Conservation (phyloP, 1,284 basidiomycete genomes). For the Dichomitus squalens region DNA sequence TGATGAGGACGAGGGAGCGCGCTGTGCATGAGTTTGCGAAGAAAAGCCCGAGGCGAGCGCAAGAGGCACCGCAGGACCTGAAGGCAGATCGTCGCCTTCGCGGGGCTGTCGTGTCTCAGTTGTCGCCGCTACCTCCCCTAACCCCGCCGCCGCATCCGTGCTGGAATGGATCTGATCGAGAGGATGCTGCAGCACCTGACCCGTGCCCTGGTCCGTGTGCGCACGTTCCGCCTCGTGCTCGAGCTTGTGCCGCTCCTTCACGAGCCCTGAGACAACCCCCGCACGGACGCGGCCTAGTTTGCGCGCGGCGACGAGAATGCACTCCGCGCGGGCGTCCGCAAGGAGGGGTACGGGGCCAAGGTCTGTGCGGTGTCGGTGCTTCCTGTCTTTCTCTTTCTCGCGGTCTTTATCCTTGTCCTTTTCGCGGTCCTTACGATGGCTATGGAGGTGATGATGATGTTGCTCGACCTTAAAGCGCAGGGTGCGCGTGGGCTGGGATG, state of each 20-base stretch:
- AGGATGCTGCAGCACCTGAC: no score
- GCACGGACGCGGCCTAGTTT: constrained; percentile 57
- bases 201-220: no score
- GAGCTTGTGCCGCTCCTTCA: constrained; percentile 16
- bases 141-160: no score
- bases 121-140: no score
- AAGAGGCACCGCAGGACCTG: constrained; percentile 16
- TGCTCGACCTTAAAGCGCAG: constrained; percentile 1
- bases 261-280: constrained; percentile 43
- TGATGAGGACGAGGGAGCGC: background rate
- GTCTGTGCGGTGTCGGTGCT: constrained; percentile 3
- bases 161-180: no score
- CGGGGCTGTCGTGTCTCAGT: background rate
- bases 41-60: constrained; percentile 1
- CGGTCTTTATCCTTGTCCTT: constrained; percentile 13
- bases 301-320: constrained; percentile 59
- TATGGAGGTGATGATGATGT: background rate
- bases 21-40: background rate
- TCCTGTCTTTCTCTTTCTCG: constrained; percentile 8
- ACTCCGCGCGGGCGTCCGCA: constrained; percentile 62
- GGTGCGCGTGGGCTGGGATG: background rate
- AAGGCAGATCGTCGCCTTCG: constrained; percentile 6
- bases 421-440: constrained; percentile 12
- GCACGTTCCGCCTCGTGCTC: constrained; percentile 26
- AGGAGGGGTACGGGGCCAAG: constrained; percentile 31